Evolutionary conservation across 805 yeast species (phyloP), one percentile per base, ranked within the genome.

Genomic region (Diddensiella caesifluorescens): DNA sequence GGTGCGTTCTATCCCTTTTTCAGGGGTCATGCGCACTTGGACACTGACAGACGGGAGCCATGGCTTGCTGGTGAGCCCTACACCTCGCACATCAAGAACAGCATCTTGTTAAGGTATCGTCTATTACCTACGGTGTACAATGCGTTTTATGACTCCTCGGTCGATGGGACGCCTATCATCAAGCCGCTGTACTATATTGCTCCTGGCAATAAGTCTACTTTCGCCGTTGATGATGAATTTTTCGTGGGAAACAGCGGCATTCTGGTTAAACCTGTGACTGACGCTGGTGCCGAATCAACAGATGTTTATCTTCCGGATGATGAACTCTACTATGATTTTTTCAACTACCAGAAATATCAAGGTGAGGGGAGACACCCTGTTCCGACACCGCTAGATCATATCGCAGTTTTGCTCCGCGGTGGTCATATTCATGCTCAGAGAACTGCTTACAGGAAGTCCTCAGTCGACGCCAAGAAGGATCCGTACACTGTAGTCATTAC

Each of bases 1-100:
- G 97, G 96, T 44, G 75, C 83, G 23, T 90, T 92, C 82, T 88
- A 89, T 62, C 97, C 97, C 26, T 90, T 90, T 55, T 89, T 90
- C 67, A 73, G 97, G 55, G 97, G 81, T 0, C 97, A 90, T 64
- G 96, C 97, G 0, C 97, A 90, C 64, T 82, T 88, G 35, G 97
- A 90, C 60, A 72, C 96, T 0, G 71, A 81, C 54, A 78, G 97
- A 63, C 75, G 95, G 49, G 97, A 90, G 59, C 97, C 97, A 1
- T 88, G 87, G 80, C 60, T 89, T 35, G 71, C 83, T 1, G 83
- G 83, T 6, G 95, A 80, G 25, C 88, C 89, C 2, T 77, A 75
- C 49, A 75, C 81, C 5, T 62, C 75, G 0, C 57, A 73, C 21
- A 80, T 89, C 45, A 72, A 83, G 46, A 80, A 83, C 35, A 79